phyloP scores from a whole-genome alignment of 2,329 filamentous ascomycete species.

The Phyllosticta citribraziliensis region DNA sequence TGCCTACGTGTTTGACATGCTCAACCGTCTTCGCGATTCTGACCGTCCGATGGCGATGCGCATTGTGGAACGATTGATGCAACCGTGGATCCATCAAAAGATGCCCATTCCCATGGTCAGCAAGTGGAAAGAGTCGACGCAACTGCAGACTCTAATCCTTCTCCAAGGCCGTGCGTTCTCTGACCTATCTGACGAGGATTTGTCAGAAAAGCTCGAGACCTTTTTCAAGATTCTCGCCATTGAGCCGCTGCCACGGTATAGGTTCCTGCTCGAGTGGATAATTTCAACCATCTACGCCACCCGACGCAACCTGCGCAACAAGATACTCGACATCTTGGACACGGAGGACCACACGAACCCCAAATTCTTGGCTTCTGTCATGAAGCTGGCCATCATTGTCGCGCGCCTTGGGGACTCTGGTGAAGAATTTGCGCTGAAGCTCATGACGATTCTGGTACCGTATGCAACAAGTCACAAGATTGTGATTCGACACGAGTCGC shows the following conservation, averaged over 20 bases:
- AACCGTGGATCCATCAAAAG: constrained; percentile 36
- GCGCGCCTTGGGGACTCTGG: constrained; percentile 27
- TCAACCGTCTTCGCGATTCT: constrained; percentile 27
- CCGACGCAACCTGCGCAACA: constrained; percentile 21
- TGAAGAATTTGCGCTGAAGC: constrained; percentile 28
- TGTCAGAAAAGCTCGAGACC: constrained; percentile 24
- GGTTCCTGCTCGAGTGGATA: constrained; percentile 40
- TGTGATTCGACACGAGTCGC: constrained; percentile 44
- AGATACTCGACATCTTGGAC: constrained; percentile 28
- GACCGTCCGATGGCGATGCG: constrained; percentile 17
- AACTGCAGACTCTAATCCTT: constrained; percentile 37
- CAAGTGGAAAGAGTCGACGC: constrained; percentile 40
- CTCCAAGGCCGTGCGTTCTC: constrained; percentile 14
- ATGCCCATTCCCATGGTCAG: constrained; percentile 33
- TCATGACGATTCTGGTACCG: constrained; percentile 34
- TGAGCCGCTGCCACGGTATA: constrained; percentile 38
- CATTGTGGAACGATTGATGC: constrained; percentile 28
- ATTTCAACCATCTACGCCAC: constrained; percentile 33
- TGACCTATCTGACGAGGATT: constrained; percentile 21
- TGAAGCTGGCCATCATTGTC: constrained; percentile 37
- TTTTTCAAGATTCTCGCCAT: constrained; percentile 33
- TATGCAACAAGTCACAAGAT: constrained; percentile 41
- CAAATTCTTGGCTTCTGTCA: constrained; percentile 37
- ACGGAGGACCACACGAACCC: constrained; percentile 36
- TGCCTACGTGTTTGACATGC: constrained; percentile 36